Percentiles rank a stretch among this genome's conserved stretches.
Evolutionary conservation across 1,284 basidiomycete genomes (phyloP).

Genomic region (Puccinia horiana): DNA sequence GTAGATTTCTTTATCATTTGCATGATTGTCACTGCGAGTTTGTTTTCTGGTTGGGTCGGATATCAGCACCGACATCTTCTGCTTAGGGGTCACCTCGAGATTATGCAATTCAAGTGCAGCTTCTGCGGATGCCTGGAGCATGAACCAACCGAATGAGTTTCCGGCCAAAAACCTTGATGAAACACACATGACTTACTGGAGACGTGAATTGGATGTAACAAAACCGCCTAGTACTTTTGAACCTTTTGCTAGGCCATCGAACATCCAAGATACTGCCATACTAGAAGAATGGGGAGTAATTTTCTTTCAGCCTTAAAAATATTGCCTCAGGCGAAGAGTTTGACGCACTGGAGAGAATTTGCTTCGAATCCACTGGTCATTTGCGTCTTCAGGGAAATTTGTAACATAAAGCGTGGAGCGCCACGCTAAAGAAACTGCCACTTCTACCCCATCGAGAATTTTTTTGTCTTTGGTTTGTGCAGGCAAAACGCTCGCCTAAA

Average conservation of each 20-base stretch:
- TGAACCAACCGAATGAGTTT: background rate
- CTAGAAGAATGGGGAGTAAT: constrained; percentile 59
- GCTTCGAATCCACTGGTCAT: constrained; percentile 73
- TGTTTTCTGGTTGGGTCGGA: constrained; percentile 88
- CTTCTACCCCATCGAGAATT: constrained; percentile 70
- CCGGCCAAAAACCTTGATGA: background rate
- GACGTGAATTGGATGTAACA: constrained; percentile 89
- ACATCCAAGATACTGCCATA: constrained; percentile 89
- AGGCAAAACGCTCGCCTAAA: constrained; percentile 74
- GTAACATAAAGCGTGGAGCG: constrained; percentile 93
- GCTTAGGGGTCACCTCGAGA: constrained; percentile 67
- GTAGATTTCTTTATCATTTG: constrained; percentile 79
- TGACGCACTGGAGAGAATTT: constrained; percentile 72
- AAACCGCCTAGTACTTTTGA: constrained; percentile 83
- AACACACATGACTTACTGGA: constrained; percentile 65
- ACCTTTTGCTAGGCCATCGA: constrained; percentile 97
- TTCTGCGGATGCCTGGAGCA: constrained; percentile 69
- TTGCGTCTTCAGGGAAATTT: constrained; percentile 85
- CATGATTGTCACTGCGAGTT: constrained; percentile 77
- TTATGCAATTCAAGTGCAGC: constrained; percentile 76
- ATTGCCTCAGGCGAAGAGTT: background rate
- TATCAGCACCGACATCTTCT: constrained; percentile 73
- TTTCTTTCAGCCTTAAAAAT: background rate
- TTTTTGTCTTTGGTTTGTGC: constrained; percentile 94
- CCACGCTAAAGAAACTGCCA: constrained; percentile 85